Evolutionary conservation across 306 rosid species (phyloP), one percentile per base, ranked within the genome.

Genomic region (Sindora glabra): DNA sequence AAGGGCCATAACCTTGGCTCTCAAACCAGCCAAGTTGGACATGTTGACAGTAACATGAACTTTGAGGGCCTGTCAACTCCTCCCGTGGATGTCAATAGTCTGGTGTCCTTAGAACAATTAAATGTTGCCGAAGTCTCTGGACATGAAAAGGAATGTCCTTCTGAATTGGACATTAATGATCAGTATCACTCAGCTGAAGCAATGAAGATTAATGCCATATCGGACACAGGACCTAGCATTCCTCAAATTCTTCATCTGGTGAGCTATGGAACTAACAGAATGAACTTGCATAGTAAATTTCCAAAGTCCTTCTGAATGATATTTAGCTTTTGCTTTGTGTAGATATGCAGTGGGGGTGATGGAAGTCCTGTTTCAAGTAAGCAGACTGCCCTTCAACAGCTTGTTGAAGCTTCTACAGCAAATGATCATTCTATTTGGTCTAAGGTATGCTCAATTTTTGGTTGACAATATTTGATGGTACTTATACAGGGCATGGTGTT

Each of bases 241-340:
- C 91, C 94, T 64, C 97, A 86, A 78, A 84, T 94, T 81, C 97
- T 94, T 70, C 89, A 89, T 63, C 66, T 73, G 81, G 99, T 89
- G 71, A 77, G 97, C 82, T 46, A 52, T 59, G 34, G 26, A 40
- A 57, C 58, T 50, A 32, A 30, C 52, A 44, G 41, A 62, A 54
- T 58, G 55, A 48, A 23, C 59, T 59, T 37, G 39, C 11, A 50
- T 52, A 10, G 12, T 41, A 32, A 29, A 18, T 61, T 15, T 21
- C 10, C 46, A n/a, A n/a, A n/a, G n/a, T n/a, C n/a, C n/a, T n/a
- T n/a, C n/a, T n/a, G n/a, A n/a, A n/a, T n/a, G 51, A 56, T 36
- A 26, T 47, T 27, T 48, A 18, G 17, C n/a, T n/a, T n/a, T n/a
- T n/a, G n/a, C 30, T 63, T 46, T 79, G 62, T 74, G 64, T 67